Evolutionary conservation across 192 early-diverging fungal species (phyloP).

Genomic region (Funneliformis geosporum): DNA sequence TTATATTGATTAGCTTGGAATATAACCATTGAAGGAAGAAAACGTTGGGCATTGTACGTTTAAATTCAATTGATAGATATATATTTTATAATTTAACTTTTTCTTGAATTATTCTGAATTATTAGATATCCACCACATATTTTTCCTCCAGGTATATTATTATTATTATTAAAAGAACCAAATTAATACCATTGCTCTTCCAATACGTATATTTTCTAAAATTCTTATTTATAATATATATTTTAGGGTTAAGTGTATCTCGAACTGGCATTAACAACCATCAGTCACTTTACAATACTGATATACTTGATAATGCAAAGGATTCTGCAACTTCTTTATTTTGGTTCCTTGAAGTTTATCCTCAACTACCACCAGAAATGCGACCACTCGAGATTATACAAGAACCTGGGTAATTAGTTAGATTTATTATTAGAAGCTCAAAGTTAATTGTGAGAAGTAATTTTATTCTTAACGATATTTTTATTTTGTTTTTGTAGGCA

Average conservation of each 20-base stretch:
- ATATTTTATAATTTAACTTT: neutral
- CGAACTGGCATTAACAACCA: neutral
- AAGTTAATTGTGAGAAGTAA: too few relatives aligned
- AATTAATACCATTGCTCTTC: neutral
- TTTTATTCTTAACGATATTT: neutral
- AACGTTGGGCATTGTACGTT: slow-evolving; percentile 56
- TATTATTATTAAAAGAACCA: neutral
- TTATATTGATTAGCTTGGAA: slow-evolving; percentile 43
- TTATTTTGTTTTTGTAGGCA: slow-evolving; percentile 29
- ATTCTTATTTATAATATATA: neutral
- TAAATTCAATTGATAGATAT: neutral
- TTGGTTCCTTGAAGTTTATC: slow-evolving; percentile 56
- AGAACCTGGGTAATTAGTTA: slow-evolving; percentile 39
- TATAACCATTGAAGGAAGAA: slow-evolving; percentile 46
- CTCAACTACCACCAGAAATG: slow-evolving; percentile 35
- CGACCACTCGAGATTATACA: slow-evolving; percentile 49
- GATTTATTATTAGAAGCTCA: neutral
- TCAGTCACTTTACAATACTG: neutral
- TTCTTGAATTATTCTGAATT: neutral
- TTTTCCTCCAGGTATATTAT: slow-evolving; percentile 36
- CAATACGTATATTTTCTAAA: neutral
- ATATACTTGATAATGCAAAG: neutral
- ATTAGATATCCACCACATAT: slow-evolving; percentile 44
- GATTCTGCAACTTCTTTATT: slow-evolving; percentile 38
- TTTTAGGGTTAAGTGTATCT: slow-evolving; percentile 9